Evolutionary conservation across 2,329 filamentous ascomycete species (phyloP).

Genomic region (Lecanoromycetidae sp.): DNA sequence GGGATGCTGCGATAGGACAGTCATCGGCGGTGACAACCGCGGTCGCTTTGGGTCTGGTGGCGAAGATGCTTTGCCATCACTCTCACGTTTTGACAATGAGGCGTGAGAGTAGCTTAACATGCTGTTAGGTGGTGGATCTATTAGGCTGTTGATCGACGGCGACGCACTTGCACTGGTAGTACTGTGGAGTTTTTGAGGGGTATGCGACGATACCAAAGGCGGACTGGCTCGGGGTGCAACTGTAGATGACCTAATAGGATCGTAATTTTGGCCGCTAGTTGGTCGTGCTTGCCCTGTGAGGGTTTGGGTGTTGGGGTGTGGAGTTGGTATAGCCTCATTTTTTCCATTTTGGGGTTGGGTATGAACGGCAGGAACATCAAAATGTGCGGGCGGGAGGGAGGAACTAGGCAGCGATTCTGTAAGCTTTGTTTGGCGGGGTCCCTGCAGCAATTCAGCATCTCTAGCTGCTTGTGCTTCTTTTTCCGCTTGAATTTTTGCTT

Average conservation of each 20-base stretch:
- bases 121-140: slow-evolving; percentile 51
- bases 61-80: slow-evolving; percentile 18
- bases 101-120: slow-evolving; percentile 26
- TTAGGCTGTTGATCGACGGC: slow-evolving; percentile 80
- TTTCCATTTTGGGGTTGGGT: slow-evolving; percentile 26
- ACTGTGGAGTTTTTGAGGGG: slow-evolving; percentile 40
- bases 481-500: slow-evolving; percentile 30
- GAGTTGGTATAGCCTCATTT: slow-evolving; percentile 30
- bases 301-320: slow-evolving; percentile 24
- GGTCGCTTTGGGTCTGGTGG: slow-evolving; percentile 12
- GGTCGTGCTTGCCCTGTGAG: slow-evolving; percentile 38
- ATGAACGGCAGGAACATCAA: slow-evolving; percentile 16
- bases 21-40: slow-evolving; percentile 10
- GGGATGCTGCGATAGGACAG: not conserved
- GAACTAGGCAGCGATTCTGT: slow-evolving; percentile 24
- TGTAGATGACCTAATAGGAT: slow-evolving; percentile 71
- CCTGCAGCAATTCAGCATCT: slow-evolving; percentile 19
- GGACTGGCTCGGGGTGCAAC: slow-evolving; percentile 29
- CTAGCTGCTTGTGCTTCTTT: slow-evolving; percentile 23
- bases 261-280: slow-evolving; percentile 72
- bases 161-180: slow-evolving; percentile 63
- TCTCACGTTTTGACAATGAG: slow-evolving; percentile 24
- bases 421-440: slow-evolving; percentile 30
- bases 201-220: slow-evolving; percentile 31
- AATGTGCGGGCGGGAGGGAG: slow-evolving; percentile 19